Evolutionary conservation across 2,329 filamentous ascomycete genomes (phyloP).

Genomic region (Magnaporthiopsis rhizophila): DNA sequence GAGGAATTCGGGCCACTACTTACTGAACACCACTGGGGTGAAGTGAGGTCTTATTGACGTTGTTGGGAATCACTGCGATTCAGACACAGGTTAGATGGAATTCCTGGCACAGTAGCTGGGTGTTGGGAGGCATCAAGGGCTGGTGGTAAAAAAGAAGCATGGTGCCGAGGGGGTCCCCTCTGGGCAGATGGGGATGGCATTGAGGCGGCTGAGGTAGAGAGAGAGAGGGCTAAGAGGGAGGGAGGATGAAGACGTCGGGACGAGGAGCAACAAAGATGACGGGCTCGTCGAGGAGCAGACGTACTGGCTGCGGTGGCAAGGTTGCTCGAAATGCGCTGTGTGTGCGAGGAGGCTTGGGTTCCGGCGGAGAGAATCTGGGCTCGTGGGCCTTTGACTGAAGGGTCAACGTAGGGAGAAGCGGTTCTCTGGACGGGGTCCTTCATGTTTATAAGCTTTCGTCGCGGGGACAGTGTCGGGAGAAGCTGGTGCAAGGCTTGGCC

Average conservation of each 20-base stretch:
- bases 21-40: constrained; percentile 88
- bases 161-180: not conserved
- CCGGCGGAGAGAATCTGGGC: constrained; percentile 30
- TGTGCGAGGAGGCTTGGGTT: constrained; percentile 13
- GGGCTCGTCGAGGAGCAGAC: constrained; percentile 15
- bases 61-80: constrained; percentile 42
- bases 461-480: constrained; percentile 7
- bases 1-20: constrained; percentile 30
- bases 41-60: constrained; percentile 84
- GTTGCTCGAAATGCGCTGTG: not conserved
- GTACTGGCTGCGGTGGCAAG: constrained; percentile 19
- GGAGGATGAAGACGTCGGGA: not conserved
- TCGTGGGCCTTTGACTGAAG: constrained; percentile 33
- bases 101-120: not conserved
- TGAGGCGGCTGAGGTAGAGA: constrained; percentile 7
- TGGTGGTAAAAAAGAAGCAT: not conserved
- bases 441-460: constrained; percentile 18
- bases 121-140: not conserved
- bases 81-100: constrained; percentile 9
- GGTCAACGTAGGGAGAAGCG: constrained; percentile 36
- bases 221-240: not conserved
- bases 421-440: constrained; percentile 33
- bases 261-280: not conserved
- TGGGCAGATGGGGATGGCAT: constrained; percentile 15
- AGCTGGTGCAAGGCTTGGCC: constrained; percentile 5